Evolutionary conservation across 148 eudicot species (phyloP).

Genomic region (Agrostemma githago): DNA sequence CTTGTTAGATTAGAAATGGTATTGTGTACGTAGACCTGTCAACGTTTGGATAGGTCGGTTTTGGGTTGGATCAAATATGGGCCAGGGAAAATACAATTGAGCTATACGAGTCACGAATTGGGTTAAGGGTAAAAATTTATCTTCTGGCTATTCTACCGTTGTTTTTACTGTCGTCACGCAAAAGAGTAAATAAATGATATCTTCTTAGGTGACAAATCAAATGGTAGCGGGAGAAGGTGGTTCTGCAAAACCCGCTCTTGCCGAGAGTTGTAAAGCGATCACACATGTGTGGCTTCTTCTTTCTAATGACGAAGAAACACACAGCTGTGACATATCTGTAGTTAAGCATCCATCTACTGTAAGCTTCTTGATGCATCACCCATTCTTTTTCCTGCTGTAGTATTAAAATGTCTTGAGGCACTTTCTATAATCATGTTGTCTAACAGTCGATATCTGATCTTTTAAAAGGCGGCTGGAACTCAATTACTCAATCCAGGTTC

Average conservation of each 20-base stretch:
- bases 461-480: constrained; percentile 18
- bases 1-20: no score
- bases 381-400: not conserved
- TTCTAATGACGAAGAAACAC: constrained; percentile 45
- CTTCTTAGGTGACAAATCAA: constrained; percentile 76
- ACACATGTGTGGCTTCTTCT: constrained; percentile 75
- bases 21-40: no score
- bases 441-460: not conserved
- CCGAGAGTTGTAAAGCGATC: constrained; percentile 87
- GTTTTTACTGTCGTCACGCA: not conserved
- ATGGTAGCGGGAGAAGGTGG: constrained; percentile 92
- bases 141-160: not conserved
- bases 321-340: constrained; percentile 39
- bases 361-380: constrained; percentile 13
- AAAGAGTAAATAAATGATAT: not conserved
- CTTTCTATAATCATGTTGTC: not conserved
- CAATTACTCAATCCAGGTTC: constrained; percentile 19
- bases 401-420: not conserved
- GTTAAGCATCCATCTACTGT: constrained; percentile 72
- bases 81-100: no score
- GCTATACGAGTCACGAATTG: no score
- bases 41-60: no score
- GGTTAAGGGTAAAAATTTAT: not conserved
- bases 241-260: constrained; percentile 77
- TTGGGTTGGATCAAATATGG: no score